Conservation (phyloP, 2,329 filamentous ascomycete genomes). For the Alternaria gaisen region DNA sequence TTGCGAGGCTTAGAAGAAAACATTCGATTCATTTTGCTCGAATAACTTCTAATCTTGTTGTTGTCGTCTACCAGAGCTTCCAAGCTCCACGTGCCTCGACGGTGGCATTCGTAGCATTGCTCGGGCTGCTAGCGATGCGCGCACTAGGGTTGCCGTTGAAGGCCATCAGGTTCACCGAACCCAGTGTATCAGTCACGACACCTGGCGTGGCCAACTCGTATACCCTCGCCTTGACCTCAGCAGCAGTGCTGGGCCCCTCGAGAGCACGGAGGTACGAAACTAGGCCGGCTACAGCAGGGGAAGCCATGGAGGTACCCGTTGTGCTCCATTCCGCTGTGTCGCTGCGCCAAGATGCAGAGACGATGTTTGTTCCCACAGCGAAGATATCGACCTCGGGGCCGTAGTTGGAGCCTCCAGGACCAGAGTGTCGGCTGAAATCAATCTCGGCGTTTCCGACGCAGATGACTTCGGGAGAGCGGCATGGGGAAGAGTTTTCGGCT, state of each 20-base stretch:
- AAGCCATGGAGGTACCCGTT: slow-evolving; percentile 71
- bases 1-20: background rate
- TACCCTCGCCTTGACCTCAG: slow-evolving; percentile 34
- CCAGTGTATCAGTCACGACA: slow-evolving; percentile 32
- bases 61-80: background rate
- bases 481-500: slow-evolving; percentile 41
- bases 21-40: background rate
- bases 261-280: slow-evolving; percentile 72
- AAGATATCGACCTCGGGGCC: slow-evolving; percentile 52
- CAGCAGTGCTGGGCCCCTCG: slow-evolving; percentile 44
- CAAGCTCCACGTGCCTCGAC: background rate
- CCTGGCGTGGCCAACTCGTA: slow-evolving; percentile 31
- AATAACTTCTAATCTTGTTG: background rate
- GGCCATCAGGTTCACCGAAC: slow-evolving; percentile 36
- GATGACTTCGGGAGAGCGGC: slow-evolving; percentile 46
- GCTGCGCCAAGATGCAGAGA: slow-evolving; percentile 58
- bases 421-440: slow-evolving; percentile 29
- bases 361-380: slow-evolving; percentile 49
- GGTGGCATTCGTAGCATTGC: background rate
- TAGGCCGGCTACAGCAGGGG: slow-evolving; percentile 73
- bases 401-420: slow-evolving; percentile 44
- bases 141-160: slow-evolving; percentile 37
- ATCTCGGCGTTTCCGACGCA: slow-evolving; percentile 48
- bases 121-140: background rate
- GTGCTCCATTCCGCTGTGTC: slow-evolving; percentile 55